Percentiles rank a stretch among this genome's conserved stretches.
Evolutionary conservation across 2,329 filamentous ascomycete genomes (phyloP).

Genomic region (Aspergillus nomiae): DNA sequence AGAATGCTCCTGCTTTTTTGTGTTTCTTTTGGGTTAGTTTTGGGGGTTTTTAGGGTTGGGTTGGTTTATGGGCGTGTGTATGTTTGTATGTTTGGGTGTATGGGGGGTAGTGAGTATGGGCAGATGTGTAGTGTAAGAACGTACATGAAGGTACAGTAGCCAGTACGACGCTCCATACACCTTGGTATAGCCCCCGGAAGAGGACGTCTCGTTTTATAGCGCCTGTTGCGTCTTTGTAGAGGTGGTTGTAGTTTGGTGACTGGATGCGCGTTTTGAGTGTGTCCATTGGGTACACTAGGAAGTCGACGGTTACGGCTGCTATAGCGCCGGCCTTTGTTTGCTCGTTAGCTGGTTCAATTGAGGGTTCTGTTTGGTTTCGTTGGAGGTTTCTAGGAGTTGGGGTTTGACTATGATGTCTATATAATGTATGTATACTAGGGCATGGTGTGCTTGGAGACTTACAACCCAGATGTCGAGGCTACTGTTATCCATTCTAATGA

Average conservation of each 20-base stretch:
- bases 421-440: not conserved
- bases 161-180: slow-evolving; percentile 79
- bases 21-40: not conserved
- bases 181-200: slow-evolving; percentile 80
- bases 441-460: slow-evolving; percentile 24
- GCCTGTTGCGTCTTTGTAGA: slow-evolving; percentile 64
- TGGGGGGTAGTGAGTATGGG: not conserved
- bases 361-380: not conserved
- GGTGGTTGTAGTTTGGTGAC: slow-evolving; percentile 70
- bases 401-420: not conserved
- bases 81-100: not conserved
- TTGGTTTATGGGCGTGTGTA: not conserved
- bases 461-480: slow-evolving; percentile 61
- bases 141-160: slow-evolving; percentile 84
- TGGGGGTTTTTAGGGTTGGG: too few species aligned
- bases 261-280: slow-evolving; percentile 87
- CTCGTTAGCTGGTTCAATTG: not conserved
- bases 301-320: slow-evolving; percentile 82
- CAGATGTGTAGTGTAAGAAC: not conserved
- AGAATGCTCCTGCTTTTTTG: slow-evolving; percentile 74
- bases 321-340: slow-evolving; percentile 72
- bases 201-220: slow-evolving; percentile 57
- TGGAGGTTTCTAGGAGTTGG: not conserved
- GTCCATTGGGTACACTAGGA: slow-evolving; percentile 84
- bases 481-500: slow-evolving; percentile 32